Conservation (phyloP, 148 eudicot genomes). For the Persicaria tinctoria region DNA sequence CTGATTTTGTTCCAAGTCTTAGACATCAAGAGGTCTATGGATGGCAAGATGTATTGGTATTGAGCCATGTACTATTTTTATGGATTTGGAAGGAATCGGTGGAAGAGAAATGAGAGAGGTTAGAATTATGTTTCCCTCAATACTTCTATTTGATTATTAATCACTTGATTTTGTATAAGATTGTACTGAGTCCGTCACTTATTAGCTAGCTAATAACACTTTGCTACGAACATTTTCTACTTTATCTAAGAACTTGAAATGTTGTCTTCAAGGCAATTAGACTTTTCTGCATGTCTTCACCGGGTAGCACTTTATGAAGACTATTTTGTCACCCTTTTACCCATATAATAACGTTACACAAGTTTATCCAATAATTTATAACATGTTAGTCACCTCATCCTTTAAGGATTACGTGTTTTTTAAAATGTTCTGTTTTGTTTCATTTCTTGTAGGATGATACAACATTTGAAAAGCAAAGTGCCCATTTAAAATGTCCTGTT, state of each 20-base stretch:
- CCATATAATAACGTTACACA: no score
- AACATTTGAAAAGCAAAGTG: no score
- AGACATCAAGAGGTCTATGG: slow-evolving; percentile 97
- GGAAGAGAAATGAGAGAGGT: slow-evolving; percentile 99
- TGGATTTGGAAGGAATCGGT: slow-evolving; percentile 99
- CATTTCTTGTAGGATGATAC: no score
- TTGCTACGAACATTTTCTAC: neutral
- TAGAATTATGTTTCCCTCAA: neutral
- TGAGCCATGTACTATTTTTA: slow-evolving; percentile 88
- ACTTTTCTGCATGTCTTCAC: neutral
- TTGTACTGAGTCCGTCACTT: neutral
- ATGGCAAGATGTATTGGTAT: slow-evolving; percentile 81
- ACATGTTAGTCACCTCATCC: no score
- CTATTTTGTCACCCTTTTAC: no score
- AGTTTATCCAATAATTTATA: no score
- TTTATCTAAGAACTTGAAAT: neutral
- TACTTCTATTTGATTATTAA: neutral
- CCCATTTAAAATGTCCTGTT: no score
- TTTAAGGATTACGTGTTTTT: no score
- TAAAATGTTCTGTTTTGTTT: no score
- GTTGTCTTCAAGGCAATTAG: neutral
- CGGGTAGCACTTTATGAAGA: neutral
- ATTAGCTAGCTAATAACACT: neutral
- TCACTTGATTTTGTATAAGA: neutral
- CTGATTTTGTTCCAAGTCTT: slow-evolving; percentile 45